A percentile compares a stretch with the other conserved stretches of the same genome.
phyloP scores from a whole-genome alignment of 108 stramenopile genomes.

The Nitzschia sp. region DNA sequence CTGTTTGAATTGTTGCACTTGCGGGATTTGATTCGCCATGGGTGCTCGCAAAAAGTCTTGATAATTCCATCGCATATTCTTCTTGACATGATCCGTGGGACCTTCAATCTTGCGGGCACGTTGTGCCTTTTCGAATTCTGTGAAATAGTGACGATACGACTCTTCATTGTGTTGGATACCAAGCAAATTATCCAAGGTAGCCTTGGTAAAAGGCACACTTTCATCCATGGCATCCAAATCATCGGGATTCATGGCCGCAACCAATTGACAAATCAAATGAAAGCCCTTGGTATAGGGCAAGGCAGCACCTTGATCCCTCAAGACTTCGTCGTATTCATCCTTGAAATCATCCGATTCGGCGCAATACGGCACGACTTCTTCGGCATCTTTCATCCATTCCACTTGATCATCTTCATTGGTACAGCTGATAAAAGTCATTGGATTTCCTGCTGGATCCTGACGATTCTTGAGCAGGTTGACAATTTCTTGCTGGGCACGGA shows the following conservation, averaged over 20 bases:
- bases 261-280: slow-evolving; percentile 37
- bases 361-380: slow-evolving; percentile 52
- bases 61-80: slow-evolving; percentile 28
- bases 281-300: slow-evolving; percentile 54
- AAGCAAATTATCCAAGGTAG: slow-evolving; percentile 47
- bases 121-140: slow-evolving; percentile 40
- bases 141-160: slow-evolving; percentile 45
- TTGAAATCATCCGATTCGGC: slow-evolving; percentile 46
- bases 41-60: slow-evolving; percentile 36
- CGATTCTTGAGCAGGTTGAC: slow-evolving; percentile 38
- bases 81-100: slow-evolving; percentile 30
- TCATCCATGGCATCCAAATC: slow-evolving; percentile 65
- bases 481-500: slow-evolving; percentile 42
- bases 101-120: slow-evolving; percentile 18
- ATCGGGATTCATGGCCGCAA: slow-evolving; percentile 51
- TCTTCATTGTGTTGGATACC: slow-evolving; percentile 39
- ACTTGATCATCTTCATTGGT: slow-evolving; percentile 52
- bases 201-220: slow-evolving; percentile 51
- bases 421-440: slow-evolving; percentile 57
- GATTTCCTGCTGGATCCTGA: slow-evolving; percentile 41
- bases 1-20: slow-evolving; percentile 34
- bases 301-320: slow-evolving; percentile 51
- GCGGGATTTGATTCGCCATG: slow-evolving; percentile 30
- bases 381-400: slow-evolving; percentile 61
- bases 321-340: slow-evolving; percentile 44